Evolutionary conservation across 75 land plant genomes (phyloP), one percentile per base, ranked within the genome.

Genomic region (Picea glauca): DNA sequence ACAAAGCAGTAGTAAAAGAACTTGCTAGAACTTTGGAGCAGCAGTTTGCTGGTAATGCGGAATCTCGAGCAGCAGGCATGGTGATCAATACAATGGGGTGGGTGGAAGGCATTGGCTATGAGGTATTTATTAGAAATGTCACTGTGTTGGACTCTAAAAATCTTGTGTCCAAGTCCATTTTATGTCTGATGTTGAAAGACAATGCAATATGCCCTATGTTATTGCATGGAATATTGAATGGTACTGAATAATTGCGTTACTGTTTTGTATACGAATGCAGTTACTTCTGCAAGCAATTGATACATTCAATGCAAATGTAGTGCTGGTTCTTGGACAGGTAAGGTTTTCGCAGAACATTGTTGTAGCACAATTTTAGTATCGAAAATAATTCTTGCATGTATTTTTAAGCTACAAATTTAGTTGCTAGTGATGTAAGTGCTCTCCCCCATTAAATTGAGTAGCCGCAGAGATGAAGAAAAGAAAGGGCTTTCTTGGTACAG

Each of bases 41-140:
- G 32, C 98, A 95, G 62, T 89, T 91, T 80, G 75, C 91, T 60
- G 88, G 90, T 2, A 94, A 95, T 90, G 80, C 85, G 62, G 99
- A 93, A 72, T 84, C 95, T 79, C 86, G 92, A 80, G 92, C 98
- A 70, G 93, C 99, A 30, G 99, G 99, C 68, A 95, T 95, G 96
- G 99, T 97, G 76, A 97, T 97, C 65, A 97, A 97, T 77, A 97
- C 99, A 60, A 97, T 97, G 99, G 99, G 99, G 11, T 97, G 99
- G 99, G 93, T 95, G 60, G 99, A 97, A 81, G 98, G 98, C 70
- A 80, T 88, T 77, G 99, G 99, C 26, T 97, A 95, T 88, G 98
- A 97, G 98, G 99, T 95, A 46, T 8, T 43, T 8, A 40, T 40
- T 12, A 40, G 74, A 70, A 5, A n/a, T n/a, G 12, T 9, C 18